Conservation (phyloP, 2,329 filamentous ascomycete species). For the Microdochium trichocladiopsis region DNA sequence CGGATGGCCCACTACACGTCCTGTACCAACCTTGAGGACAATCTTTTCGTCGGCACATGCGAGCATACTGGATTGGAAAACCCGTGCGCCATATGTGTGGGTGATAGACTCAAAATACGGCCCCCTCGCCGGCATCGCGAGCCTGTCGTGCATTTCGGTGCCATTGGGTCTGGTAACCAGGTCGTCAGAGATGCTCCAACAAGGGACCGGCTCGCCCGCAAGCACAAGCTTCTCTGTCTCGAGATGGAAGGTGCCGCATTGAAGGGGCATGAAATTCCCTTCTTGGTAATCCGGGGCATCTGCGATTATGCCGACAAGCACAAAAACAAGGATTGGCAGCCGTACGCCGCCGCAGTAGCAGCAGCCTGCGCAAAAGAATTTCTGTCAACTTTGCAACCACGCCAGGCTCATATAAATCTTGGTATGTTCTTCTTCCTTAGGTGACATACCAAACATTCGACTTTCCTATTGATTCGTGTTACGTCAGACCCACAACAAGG, state of each 20-base stretch:
- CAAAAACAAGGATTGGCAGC: slow-evolving; percentile 2
- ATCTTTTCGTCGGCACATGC: neutral
- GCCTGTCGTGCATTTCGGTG: slow-evolving; percentile 8
- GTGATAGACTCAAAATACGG: neutral
- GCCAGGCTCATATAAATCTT: no score
- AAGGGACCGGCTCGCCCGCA: slow-evolving; percentile 4
- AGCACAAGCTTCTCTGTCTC: slow-evolving; percentile 7
- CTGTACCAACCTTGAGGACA: neutral
- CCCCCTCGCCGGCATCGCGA: neutral
- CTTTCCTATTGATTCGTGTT: no score
- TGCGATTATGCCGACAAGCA: slow-evolving; percentile 1
- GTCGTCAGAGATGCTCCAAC: slow-evolving; percentile 6
- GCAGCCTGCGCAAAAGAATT: slow-evolving; percentile 1
- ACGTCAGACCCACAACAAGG: no score
- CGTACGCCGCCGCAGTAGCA: neutral
- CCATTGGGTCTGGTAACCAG: slow-evolving; percentile 8
- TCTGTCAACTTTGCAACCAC: neutral
- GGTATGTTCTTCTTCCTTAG: no score
- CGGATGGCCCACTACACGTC: neutral
- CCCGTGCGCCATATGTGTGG: neutral
- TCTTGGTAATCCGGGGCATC: slow-evolving; percentile 1
- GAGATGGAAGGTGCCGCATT: slow-evolving; percentile 7
- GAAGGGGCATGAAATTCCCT: neutral
- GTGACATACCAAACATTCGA: no score
- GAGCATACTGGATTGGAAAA: neutral